Percentiles rank a stretch among this genome's conserved stretches.
Evolutionary conservation across 2,329 filamentous ascomycete species (phyloP).

Genomic region (Golovinomyces cichoracearum): DNA sequence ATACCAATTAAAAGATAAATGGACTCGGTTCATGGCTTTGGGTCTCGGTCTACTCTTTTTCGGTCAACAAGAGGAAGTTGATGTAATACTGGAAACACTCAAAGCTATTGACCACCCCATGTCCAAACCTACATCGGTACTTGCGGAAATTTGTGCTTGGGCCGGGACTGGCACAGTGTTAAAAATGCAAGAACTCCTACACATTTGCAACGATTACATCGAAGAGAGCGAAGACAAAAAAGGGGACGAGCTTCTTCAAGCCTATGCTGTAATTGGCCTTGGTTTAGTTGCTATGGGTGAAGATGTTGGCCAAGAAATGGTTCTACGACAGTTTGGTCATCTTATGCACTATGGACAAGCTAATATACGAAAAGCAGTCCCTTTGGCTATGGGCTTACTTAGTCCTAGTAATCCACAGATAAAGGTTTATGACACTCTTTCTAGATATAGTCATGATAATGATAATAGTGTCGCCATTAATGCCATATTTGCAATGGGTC

Average conservation of each 20-base stretch:
- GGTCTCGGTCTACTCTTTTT: constrained; percentile 88
- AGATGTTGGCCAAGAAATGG: constrained; percentile 96
- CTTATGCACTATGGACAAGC: constrained; percentile 97
- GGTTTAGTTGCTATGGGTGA: constrained; percentile 94
- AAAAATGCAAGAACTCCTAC: constrained; percentile 88
- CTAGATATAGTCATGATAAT: constrained; percentile 92
- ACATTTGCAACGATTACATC: constrained; percentile 93
- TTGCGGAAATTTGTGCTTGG: constrained; percentile 94
- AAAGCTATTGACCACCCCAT: constrained; percentile 95
- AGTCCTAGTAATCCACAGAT: constrained; percentile 97
- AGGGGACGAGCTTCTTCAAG: constrained; percentile 80
- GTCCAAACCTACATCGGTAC: constrained; percentile 79
- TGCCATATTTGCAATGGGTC: constrained; percentile 96
- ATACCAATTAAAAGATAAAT: constrained; percentile 85
- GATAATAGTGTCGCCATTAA: constrained; percentile 97
- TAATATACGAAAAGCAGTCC: constrained; percentile 90
- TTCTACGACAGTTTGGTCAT: constrained; percentile 86
- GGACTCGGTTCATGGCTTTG: constrained; percentile 88
- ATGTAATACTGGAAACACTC: constrained; percentile 84
- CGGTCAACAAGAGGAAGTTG: constrained; percentile 92
- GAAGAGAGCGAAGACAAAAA: constrained; percentile 89
- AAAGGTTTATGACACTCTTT: constrained; percentile 98
- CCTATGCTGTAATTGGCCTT: constrained; percentile 84
- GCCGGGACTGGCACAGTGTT: constrained; percentile 89
- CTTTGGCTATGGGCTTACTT: constrained; percentile 84